Evolutionary conservation across 257 asterid species (phyloP), one percentile per base, ranked within the genome.

Genomic region (Nicotiana obtusifolia): DNA sequence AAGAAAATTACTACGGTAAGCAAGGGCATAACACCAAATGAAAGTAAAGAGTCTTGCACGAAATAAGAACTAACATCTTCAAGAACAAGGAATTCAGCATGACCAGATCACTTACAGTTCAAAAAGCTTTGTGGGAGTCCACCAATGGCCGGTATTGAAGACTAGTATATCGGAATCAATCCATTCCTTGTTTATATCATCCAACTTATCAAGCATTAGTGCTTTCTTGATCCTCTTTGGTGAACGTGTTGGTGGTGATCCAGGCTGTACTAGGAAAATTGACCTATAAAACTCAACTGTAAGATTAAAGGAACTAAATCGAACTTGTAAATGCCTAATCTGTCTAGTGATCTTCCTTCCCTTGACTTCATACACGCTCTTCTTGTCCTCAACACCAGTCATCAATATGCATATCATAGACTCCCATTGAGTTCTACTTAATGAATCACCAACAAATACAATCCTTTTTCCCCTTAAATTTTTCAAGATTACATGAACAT

Each of bases 371-470:
- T 88, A 93, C 62, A 93, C 99, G 85, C 92, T 89, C 17, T 76
- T 86, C 84, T 87, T 90, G 83, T 92, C 96, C 86, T 92, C 88
- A 17, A 95, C 85, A 10, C 97, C 98, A 56, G 87, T 89, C 98
- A 92, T 93, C 35, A 95, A 86, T 95, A 93, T 90, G 81, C 99
- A 95, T 68, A 93, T 85, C 97, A 94, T 90, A 11, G 99, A 95
- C 82, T 95, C 99, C 98, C 99, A 95, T 35, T 95, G 99, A 22
- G 97, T 95, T 65, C 98, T 86, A 83, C 98, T 87, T 91, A 95
- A 82, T 2, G 99, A 95, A 86, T 95, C 99, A 7, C 99, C 99
- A 75, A 95, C 97, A 80, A 95, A 95, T 3, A 95, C 98, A 37
- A 93, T 82, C 89, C 97, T 88, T 87, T 91, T 92, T 76, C 97